Percentiles rank a stretch among this genome's conserved stretches.
These are phyloP conservation scores for Fusarium heterosporum DNA, from an alignment of 2,329 filamentous ascomycete genomes.

Conservation along the genomic window DNA sequence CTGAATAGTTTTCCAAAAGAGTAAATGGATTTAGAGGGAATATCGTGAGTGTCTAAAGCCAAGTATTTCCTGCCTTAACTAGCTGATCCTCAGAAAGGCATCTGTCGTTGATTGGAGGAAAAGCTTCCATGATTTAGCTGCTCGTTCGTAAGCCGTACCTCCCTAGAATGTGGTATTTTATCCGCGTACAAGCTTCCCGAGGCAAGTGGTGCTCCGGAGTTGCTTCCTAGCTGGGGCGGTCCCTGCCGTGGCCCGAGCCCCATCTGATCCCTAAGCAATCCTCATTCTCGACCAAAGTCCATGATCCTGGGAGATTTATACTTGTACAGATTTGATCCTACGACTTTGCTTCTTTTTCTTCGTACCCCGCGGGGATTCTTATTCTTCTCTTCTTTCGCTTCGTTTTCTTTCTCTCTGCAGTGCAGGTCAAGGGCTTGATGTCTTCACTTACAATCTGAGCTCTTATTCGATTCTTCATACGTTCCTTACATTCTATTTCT, in stretches of 20 bases:
- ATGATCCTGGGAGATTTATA: slow-evolving; percentile 20
- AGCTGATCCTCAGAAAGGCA: neutral
- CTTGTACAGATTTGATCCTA: slow-evolving; percentile 13
- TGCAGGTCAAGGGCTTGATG: slow-evolving; percentile 39
- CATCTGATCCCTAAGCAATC: slow-evolving; percentile 10
- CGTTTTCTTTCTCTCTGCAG: slow-evolving; percentile 21
- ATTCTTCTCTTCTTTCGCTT: slow-evolving; percentile 8
- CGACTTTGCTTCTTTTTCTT: slow-evolving; percentile 22
- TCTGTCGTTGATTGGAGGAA: neutral
- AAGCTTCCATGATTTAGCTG: neutral
- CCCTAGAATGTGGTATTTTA: slow-evolving; percentile 21
- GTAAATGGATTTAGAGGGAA: slow-evolving; percentile 20
- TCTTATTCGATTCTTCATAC: slow-evolving; percentile 33
- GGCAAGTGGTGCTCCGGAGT: slow-evolving; percentile 38
- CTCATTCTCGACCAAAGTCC: slow-evolving; percentile 8
- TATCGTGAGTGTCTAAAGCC: neutral
- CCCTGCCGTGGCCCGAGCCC: slow-evolving; percentile 33
- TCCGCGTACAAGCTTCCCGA: slow-evolving; percentile 32
- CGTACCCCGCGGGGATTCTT: slow-evolving; percentile 15
- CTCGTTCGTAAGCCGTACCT: slow-evolving; percentile 9
- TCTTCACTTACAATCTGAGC: slow-evolving; percentile 30
- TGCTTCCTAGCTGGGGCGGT: slow-evolving; percentile 37
- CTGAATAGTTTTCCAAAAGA: too few species aligned
- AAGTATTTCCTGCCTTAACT: neutral
- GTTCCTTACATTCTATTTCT: slow-evolving; percentile 23